A percentile compares a stretch with the other conserved stretches of the same genome.
Conservation (phyloP, 306 rosid species). For the Citrullus amarus region DNA sequence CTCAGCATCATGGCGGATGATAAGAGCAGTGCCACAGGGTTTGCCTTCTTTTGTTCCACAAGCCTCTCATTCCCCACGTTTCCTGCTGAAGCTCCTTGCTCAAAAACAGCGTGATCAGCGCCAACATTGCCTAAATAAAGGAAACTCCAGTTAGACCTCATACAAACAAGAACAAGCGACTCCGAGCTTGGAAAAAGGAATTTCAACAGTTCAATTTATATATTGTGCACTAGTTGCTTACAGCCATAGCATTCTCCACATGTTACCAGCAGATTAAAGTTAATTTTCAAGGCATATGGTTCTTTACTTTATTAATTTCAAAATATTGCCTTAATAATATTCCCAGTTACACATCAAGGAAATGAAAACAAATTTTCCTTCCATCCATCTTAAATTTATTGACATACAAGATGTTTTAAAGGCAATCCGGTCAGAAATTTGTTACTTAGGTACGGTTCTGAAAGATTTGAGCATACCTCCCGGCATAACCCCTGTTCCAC, state of each 20-base stretch:
- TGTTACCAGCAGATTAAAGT: neutral
- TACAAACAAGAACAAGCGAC: neutral
- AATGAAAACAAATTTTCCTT: neutral
- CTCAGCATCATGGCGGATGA: constrained; percentile 97
- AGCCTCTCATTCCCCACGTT: constrained; percentile 63
- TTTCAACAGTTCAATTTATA: neutral
- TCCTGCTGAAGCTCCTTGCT: constrained; percentile 99
- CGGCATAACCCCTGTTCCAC: constrained; percentile 98
- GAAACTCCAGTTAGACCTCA: neutral
- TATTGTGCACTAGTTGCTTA: neutral
- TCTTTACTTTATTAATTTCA: neutral
- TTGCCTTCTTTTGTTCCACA: constrained; percentile 56
- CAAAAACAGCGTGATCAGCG: constrained; percentile 79
- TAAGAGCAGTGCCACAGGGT: constrained; percentile 86
- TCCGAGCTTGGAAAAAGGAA: neutral
- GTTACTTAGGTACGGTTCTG: neutral
- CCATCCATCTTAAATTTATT: neutral
- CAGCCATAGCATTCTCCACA: neutral
- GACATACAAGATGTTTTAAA: neutral
- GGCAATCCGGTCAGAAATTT: neutral
- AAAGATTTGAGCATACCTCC: constrained; percentile 48
- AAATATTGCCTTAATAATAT: neutral
- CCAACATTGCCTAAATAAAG: constrained; percentile 73
- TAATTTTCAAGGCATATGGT: neutral
- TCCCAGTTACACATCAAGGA: neutral